Evolutionary conservation across 2,329 filamentous ascomycete species (phyloP), one percentile per base, ranked within the genome.

Genomic region (Phialophora verrucosa): DNA sequence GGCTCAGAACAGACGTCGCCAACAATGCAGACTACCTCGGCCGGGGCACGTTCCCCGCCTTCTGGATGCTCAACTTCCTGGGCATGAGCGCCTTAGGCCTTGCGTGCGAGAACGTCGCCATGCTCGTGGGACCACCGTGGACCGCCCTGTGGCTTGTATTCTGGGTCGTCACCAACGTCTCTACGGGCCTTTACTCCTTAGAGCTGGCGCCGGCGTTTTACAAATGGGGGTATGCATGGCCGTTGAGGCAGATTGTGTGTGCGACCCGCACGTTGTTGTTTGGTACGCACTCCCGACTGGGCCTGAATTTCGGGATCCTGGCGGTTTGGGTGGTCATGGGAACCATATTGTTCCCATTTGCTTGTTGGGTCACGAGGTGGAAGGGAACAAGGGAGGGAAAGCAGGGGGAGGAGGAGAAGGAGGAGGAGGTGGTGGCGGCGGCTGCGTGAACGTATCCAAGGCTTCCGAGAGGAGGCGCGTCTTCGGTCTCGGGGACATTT

Each of bases 121-220:
- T 88, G 84, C 71, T 89, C 1, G 77, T 90, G 2, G 87, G 85
- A 0, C 79, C 84, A 70, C 87, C 85, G 0, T 90, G 86, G 86
- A 84, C 81, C 57, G 82, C 85, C 0, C 53, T 71, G 0, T 90
- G 87, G 82, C 76, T 90, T 1, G 88, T 90, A 63, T 89, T 88
- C 71, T 89, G 86, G 87, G 85, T 90, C 49, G 87, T 90, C 64
- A 84, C 85, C 4, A 90, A 90, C 70, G 86, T 89, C 0, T 78
- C 82, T 0, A 88, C 85, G 0, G 78, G 81, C 0, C 88, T 90
- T 70, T 87, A 89, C 73, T 77, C 84, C 2, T 78, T 90, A 47
- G 84, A 87, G 32, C 77, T 90, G 29, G 83, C 84, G 1, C 84
- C 85, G 0, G 77, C 75, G 0, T 89, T 90, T 72, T 90, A 87